phyloP scores from a whole-genome alignment of 1,139 yeast species.

The Spathaspora sp. region DNA sequence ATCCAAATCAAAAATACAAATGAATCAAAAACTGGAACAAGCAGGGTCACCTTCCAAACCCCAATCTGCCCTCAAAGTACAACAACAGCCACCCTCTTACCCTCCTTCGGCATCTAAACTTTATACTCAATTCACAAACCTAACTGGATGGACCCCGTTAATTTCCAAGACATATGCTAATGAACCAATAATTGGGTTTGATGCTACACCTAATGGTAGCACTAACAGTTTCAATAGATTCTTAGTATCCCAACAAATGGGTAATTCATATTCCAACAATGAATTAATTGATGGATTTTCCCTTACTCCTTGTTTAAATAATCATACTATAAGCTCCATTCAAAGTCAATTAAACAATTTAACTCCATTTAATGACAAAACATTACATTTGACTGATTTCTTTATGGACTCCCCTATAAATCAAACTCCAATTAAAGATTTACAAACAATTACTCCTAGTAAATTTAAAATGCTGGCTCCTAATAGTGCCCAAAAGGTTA shows the following conservation, averaged over 20 bases:
- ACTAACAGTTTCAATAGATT: slow-evolving; percentile 3
- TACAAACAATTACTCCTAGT: slow-evolving; percentile 46
- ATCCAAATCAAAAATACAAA: slow-evolving; percentile 6
- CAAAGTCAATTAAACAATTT: slow-evolving; percentile 24
- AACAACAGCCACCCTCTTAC: slow-evolving; percentile 13
- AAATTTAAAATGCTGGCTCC: slow-evolving; percentile 26
- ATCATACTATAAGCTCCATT: slow-evolving; percentile 16
- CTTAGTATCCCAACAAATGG: slow-evolving; percentile 6
- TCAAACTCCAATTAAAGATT: slow-evolving; percentile 31
- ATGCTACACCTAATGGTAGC: slow-evolving; percentile 32
- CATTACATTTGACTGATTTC: slow-evolving; percentile 43
- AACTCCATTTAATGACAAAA: slow-evolving; percentile 47
- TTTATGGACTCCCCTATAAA: slow-evolving; percentile 47
- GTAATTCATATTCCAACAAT: slow-evolving; percentile 11
- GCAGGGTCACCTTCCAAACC: slow-evolving; percentile 5
- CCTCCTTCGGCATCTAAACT: slow-evolving; percentile 32
- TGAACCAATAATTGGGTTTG: slow-evolving; percentile 36
- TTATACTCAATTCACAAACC: slow-evolving; percentile 18
- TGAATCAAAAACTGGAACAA: slow-evolving; percentile 3
- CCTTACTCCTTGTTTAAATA: slow-evolving; percentile 44
- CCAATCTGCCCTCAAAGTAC: not conserved
- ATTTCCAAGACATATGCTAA: slow-evolving; percentile 39
- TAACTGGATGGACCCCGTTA: slow-evolving; percentile 48
- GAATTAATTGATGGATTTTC: slow-evolving; percentile 40
- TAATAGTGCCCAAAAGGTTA: slow-evolving; percentile 7